These are phyloP conservation scores for Monosporascus sp. DNA, from an alignment of 2,329 filamentous ascomycete genomes.

Conservation along the genomic window DNA sequence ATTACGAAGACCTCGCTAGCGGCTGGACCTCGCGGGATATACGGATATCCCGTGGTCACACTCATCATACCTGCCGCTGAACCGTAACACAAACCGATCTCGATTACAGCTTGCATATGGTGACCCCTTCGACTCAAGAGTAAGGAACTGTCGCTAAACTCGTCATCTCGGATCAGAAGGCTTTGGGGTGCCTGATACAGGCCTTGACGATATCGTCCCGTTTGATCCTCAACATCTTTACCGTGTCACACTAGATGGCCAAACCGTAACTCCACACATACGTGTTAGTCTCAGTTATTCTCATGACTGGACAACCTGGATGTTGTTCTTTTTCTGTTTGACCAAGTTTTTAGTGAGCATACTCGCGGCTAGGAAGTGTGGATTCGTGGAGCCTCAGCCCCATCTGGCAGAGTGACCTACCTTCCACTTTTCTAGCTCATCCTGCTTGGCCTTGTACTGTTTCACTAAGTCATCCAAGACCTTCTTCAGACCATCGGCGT, in stretches of 20 bases:
- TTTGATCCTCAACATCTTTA: slow-evolving; percentile 1
- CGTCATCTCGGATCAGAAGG: slow-evolving; percentile 6
- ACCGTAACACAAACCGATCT: slow-evolving; percentile 17
- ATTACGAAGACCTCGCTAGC: slow-evolving; percentile 13
- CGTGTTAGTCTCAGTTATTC: slow-evolving; percentile 10
- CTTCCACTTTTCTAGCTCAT: slow-evolving; percentile 98
- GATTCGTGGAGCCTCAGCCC: slow-evolving; percentile 7
- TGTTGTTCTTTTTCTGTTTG: slow-evolving; percentile 78
- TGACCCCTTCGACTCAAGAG: slow-evolving; percentile 4
- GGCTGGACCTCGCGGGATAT: slow-evolving; percentile 21
- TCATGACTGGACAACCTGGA: slow-evolving; percentile 78
- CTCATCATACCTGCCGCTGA: slow-evolving; percentile 13
- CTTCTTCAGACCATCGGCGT: slow-evolving; percentile 89
- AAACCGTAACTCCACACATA: slow-evolving; percentile 5
- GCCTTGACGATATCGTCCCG: neutral
- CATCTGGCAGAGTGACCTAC: slow-evolving; percentile 39
- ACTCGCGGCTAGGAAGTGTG: slow-evolving; percentile 4
- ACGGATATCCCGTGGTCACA: slow-evolving; percentile 15
- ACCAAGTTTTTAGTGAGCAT: slow-evolving; percentile 13
- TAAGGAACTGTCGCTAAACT: slow-evolving; percentile 6
- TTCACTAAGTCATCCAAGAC: slow-evolving; percentile 92
- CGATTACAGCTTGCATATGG: slow-evolving; percentile 14
- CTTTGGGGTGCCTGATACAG: slow-evolving; percentile 5
- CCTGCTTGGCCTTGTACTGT: slow-evolving; percentile 92
- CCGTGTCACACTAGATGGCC: slow-evolving; percentile 1